Base-by-base conservation (phyloP, 352 stramenopile genomes). In the Thalassiosira sp. region DNA sequence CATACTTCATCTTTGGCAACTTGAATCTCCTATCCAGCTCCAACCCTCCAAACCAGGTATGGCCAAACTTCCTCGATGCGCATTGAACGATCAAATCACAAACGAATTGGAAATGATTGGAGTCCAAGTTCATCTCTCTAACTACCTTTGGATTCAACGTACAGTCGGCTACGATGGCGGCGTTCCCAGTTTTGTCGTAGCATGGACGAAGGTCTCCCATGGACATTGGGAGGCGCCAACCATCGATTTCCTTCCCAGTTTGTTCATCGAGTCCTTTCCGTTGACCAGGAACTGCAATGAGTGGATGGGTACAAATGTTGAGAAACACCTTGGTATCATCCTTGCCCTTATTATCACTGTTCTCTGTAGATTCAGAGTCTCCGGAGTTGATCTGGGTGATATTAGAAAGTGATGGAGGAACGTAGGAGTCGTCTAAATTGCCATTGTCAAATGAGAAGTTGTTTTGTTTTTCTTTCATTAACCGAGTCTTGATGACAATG, bases 1-100 rank as follows among this genome's bases (percentile, higher is more conserved):
- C 73, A 58, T 81, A 81, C 37, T 73, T 81, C 65, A 81, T 81
- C 42, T 76, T 81, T 1, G 73, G 73, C 49, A 81, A 45, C 61
- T 81, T 81, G 65, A 76, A 81, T 28, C 51, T 61, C 57, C 62
- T 71, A 46, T 76, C 65, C 20, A 81, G 35, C 18, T 59, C 58
- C 3, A 35, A 52, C 13, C 73, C 65, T 13, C 53, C 65, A 52
- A 81, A 81, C 57, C 51, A 76, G 7, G 58, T 52, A 1, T 33
- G 42, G 24, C 57, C 63, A 31, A 82, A 82, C 37, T 82, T 82
- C 40, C 54, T 66, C 24, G 54, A 62, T 0, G 66, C 74, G 18
- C 74, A 77, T 25, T 77, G 52, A 22, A 82, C 52, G 6, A 82
- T 53, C 33, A 82, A 56, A 61, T 82, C 66, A 22, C 59, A 74